phyloP scores from a whole-genome alignment of 768 basidiomycete species.

The Psilocybe cubensis region DNA sequence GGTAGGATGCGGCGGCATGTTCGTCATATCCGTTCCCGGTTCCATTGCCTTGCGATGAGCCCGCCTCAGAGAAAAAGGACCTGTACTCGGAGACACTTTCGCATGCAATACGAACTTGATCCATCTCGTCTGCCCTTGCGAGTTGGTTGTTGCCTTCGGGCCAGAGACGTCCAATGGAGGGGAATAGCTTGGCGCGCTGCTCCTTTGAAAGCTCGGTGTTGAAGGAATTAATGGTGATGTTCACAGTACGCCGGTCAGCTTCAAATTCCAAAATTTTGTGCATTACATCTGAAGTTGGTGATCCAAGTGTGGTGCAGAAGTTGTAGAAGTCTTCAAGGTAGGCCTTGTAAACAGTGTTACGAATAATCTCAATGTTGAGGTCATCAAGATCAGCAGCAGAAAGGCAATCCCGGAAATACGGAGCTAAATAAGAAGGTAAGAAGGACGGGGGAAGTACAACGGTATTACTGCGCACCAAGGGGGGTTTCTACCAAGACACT shows the following conservation, averaged over 20 bases:
- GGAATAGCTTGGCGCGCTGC: slow-evolving; percentile 92
- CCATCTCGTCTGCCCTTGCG: slow-evolving; percentile 93
- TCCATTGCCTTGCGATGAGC: slow-evolving; percentile 35
- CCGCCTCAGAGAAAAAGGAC: slow-evolving; percentile 75
- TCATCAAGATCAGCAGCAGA: slow-evolving; percentile 97
- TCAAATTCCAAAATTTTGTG: slow-evolving; percentile 91
- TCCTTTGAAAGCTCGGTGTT: slow-evolving; percentile 95
- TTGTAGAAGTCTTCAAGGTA: slow-evolving; percentile 97
- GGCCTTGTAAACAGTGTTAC: slow-evolving; percentile 98
- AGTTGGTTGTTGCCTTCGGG: slow-evolving; percentile 95
- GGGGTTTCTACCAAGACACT: slow-evolving; percentile 98
- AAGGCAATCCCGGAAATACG: slow-evolving; percentile 96
- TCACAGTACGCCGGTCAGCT: slow-evolving; percentile 95
- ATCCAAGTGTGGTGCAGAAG: slow-evolving; percentile 78
- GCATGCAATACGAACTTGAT: slow-evolving; percentile 86
- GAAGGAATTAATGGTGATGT: slow-evolving; percentile 99
- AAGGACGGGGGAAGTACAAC: neutral
- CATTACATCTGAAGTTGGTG: slow-evolving; percentile 93
- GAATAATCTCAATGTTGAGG: slow-evolving; percentile 99
- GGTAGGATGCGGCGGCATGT: slow-evolving; percentile 56
- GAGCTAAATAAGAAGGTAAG: slow-evolving; percentile 49
- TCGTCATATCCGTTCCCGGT: slow-evolving; percentile 43
- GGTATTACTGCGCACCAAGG: slow-evolving; percentile 62
- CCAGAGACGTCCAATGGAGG: slow-evolving; percentile 89
- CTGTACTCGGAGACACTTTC: slow-evolving; percentile 91